These are phyloP conservation scores for Vigna reflexopilosa DNA, from an alignment of 306 rosid genomes.

Conservation along the genomic window DNA sequence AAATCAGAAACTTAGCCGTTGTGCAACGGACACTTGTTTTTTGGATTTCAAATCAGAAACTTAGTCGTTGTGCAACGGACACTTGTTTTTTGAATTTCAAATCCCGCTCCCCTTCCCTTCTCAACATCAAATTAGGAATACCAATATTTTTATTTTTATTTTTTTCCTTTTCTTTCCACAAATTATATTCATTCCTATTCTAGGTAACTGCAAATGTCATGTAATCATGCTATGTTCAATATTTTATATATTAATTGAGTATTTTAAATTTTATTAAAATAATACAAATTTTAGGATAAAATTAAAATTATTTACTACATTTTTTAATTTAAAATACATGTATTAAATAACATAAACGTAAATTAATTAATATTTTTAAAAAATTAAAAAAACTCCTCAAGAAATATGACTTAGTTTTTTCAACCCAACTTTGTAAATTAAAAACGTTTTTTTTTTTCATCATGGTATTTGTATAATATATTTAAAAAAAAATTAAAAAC, in stretches of 20 bases:
- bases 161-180: not conserved
- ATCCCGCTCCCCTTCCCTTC: constrained; percentile 40
- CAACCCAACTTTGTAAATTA: no score
- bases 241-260: not conserved
- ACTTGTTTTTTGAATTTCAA: constrained; percentile 64
- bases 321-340: no score
- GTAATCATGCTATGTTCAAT: not conserved
- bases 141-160: not conserved
- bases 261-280: not conserved
- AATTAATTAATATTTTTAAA: no score
- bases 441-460: no score
- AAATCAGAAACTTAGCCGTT: constrained; percentile 20
- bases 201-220: not conserved
- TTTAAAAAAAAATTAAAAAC: no score
- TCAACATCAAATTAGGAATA: not conserved
- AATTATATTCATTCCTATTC: not conserved
- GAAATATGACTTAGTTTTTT: no score
- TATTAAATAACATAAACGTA: no score
- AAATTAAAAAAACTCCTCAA: no score
- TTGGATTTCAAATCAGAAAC: constrained; percentile 52
- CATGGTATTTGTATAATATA: no score
- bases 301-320: no score
- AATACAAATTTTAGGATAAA: not conserved
- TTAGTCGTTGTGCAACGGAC: constrained; percentile 54
- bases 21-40: constrained; percentile 58